Evolutionary conservation across 2,329 filamentous ascomycete genomes (phyloP), one percentile per base, ranked within the genome.

Genomic region (Elsinoe arachidis): DNA sequence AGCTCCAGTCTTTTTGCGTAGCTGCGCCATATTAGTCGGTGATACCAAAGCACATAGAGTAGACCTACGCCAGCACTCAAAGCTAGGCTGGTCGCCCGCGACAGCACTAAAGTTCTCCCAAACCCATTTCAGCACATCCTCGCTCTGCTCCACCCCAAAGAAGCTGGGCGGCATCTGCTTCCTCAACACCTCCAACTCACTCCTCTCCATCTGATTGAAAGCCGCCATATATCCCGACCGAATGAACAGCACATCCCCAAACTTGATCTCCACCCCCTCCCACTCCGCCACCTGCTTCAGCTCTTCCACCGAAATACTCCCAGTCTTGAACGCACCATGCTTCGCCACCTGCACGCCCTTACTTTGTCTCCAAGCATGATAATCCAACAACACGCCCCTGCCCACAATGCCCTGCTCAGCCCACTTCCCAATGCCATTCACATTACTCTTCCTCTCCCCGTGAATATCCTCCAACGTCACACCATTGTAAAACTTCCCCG

Each of bases 331-430:
- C 15, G 69, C 63, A 30, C 70, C 53, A 64, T 74, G 70, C 1
- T 43, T 34, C 38, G 39, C 41, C 38, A 56, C 43, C 41, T 46
- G 19, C 14, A 49, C 54, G 12, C 41, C 54, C 59, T 68, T 63
- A 37, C 77, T 70, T 9, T 72, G 67, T 5, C 73, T 69, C 76
- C 76, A 80, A 61, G 68, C 65, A 65, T 77, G 75, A 60, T 78
- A 78, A 63, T 83, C 80, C 33, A 82, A 64, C 21, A 83, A 65
- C 2, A 83, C 70, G 3, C 78, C 80, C 0, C 80, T 70, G 5
- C 80, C 80, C 1, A 80, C 78, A 55, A 83, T 82, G 11, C 80
- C 80, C 51, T 75, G 64, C 58, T 79, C 73, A 3, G 76, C 68
- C 76, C 77, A 81, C 0, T 74, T 70, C 19, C 70, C 67, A 17